Evolutionary conservation across 164 flowering plant species (phyloP).

Genomic region (Chloranthus sessilifolius): DNA sequence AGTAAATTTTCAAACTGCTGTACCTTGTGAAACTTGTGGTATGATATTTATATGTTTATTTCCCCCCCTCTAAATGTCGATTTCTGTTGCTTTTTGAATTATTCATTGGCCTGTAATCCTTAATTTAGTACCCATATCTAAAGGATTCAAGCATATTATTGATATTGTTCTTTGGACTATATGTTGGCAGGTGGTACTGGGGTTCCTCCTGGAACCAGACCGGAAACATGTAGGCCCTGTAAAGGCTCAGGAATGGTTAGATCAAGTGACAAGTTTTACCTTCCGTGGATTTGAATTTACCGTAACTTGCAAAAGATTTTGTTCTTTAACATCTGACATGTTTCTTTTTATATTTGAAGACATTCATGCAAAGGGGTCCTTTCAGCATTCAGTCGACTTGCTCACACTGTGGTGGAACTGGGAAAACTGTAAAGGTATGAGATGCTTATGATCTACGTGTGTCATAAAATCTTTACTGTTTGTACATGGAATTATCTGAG

Average conservation of each 20-base stretch:
- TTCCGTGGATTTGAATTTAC: neutral
- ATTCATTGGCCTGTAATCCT: too few species aligned
- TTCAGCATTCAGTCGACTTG: constrained; percentile 70
- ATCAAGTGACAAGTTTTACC: neutral
- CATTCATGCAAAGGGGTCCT: constrained; percentile 53
- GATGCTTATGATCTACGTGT: neutral
- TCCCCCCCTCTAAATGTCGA: too few species aligned
- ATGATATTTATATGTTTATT: too few species aligned
- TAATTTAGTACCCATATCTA: too few species aligned
- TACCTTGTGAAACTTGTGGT: constrained; percentile 87
- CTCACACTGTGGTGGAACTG: constrained; percentile 67
- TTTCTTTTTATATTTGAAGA: constrained; percentile 34
- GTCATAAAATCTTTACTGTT: neutral
- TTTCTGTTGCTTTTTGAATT: too few species aligned
- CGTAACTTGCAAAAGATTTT: neutral
- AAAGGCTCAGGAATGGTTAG: constrained; percentile 88
- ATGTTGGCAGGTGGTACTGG: constrained; percentile 82
- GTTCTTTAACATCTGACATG: neutral
- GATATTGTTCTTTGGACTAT: too few species aligned
- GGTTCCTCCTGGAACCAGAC: constrained; percentile 94
- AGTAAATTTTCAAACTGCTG: constrained; percentile 53
- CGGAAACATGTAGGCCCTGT: constrained; percentile 80
- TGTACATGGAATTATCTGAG: neutral
- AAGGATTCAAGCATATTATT: too few species aligned
- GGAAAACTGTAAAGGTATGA: constrained; percentile 65